These are phyloP conservation scores for Fusarium sp. DNA, from an alignment of 2,329 filamentous ascomycete species.

Conservation along the genomic window DNA sequence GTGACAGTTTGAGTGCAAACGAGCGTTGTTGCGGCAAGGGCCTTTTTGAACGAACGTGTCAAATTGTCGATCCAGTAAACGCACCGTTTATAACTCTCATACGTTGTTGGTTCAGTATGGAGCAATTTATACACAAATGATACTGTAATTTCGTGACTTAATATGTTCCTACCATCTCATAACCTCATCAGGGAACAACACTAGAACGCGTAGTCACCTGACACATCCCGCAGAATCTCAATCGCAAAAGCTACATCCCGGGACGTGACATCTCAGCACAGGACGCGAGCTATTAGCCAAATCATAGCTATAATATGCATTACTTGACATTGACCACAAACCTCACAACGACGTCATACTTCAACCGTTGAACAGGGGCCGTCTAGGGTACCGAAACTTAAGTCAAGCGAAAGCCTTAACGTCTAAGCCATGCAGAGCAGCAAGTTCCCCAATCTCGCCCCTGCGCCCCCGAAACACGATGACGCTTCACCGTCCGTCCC, in stretches of 20 bases:
- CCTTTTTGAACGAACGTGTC: neutral
- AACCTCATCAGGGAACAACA: neutral
- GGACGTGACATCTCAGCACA: too few species aligned
- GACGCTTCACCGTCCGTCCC: neutral
- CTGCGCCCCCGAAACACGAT: constrained; percentile 10
- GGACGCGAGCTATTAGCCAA: too few species aligned
- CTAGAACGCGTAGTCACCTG: constrained; percentile 10
- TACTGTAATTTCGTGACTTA: too few species aligned
- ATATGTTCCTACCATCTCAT: neutral
- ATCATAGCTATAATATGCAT: constrained; percentile 1
- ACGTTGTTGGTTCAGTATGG: too few species aligned
- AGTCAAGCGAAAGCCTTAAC: neutral
- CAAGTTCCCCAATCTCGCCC: constrained; percentile 20
- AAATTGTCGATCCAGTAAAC: neutral
- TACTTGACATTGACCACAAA: constrained; percentile 5
- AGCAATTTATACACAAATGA: too few species aligned
- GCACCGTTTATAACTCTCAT: neutral
- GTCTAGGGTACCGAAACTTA: neutral
- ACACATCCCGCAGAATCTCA: neutral
- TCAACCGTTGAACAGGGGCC: too few species aligned
- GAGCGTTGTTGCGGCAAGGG: neutral
- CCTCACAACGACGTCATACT: constrained; percentile 30
- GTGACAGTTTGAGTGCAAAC: neutral
- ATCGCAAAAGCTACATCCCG: neutral
- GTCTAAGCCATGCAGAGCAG: constrained; percentile 13